These are phyloP conservation scores for Neltuma alba DNA, from an alignment of 306 rosid genomes.

Conservation along the genomic window DNA sequence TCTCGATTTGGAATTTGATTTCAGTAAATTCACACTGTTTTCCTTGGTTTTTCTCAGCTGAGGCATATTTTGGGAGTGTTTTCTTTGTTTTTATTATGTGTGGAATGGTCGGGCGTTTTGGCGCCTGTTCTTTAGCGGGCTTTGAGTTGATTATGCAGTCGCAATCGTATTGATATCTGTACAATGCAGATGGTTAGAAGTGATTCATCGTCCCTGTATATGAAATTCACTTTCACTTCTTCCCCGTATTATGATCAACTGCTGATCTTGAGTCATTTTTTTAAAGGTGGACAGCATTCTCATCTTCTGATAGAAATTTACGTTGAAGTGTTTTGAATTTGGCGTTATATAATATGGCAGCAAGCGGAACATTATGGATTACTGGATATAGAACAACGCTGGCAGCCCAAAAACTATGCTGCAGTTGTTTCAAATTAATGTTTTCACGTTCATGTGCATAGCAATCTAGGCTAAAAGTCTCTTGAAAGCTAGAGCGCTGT, in stretches of 20 bases:
- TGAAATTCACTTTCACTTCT: no score
- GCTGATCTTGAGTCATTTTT: background rate
- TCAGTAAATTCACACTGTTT: no score
- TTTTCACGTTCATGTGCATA: background rate
- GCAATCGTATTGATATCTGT: background rate
- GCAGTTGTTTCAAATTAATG: background rate
- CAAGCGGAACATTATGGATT: background rate
- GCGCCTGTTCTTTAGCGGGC: constrained; percentile 33
- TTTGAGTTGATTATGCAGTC: constrained; percentile 5
- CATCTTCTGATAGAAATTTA: background rate
- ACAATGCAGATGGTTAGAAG: no score
- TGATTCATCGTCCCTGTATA: no score
- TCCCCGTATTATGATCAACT: constrained; percentile 3
- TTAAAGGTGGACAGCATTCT: background rate
- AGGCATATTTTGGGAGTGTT: background rate
- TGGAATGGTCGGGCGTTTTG: no score
- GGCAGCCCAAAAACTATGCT: background rate
- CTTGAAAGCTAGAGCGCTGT: no score
- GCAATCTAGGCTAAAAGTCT: background rate
- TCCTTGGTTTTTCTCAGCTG: constrained; percentile 17
- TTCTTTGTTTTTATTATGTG: background rate
- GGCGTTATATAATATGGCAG: background rate
- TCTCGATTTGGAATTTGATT: no score
- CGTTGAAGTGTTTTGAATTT: background rate
- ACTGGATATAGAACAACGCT: background rate